Conservation (phyloP, 2,329 filamentous ascomycete species). For the Ophiostoma populinum region DNA sequence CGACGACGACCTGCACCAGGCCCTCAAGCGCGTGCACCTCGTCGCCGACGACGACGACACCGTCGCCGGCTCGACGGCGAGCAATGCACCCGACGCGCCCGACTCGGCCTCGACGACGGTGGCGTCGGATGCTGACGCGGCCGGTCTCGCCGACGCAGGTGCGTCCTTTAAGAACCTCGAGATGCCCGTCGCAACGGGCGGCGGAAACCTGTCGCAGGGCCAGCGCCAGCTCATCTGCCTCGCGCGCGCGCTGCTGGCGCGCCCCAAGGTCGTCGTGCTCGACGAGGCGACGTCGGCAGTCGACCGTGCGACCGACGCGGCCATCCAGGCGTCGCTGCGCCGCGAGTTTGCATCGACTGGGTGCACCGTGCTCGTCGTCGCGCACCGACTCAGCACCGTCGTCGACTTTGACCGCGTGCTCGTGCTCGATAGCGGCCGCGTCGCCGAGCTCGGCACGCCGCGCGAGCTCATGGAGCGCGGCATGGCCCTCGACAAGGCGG, state of each 20-base stretch:
- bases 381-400: conserved; percentile 26
- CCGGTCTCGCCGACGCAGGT: conserved; percentile 9
- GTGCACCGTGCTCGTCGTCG: conserved; percentile 33
- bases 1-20: conserved; percentile 42
- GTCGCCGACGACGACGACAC: not conserved
- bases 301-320: conserved; percentile 37
- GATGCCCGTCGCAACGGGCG: conserved; percentile 17
- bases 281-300: conserved; percentile 31
- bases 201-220: conserved; percentile 25
- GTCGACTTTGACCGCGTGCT: conserved; percentile 32
- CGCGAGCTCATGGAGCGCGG: conserved; percentile 22
- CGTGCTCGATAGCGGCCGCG: conserved; percentile 28
- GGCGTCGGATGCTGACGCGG: not conserved
- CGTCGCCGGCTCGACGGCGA: too few species aligned
- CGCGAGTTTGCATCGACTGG: conserved; percentile 27
- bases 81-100: conserved; percentile 10
- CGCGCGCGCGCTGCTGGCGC: conserved; percentile 25
- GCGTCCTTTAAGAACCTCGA: conserved; percentile 17
- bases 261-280: conserved; percentile 24
- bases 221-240: conserved; percentile 32
- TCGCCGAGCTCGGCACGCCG: conserved; percentile 26
- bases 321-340: conserved; percentile 38
- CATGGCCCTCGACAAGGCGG: conserved; percentile 14
- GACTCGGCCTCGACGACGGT: conserved; percentile 7
- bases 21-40: conserved; percentile 42